A percentile compares a stretch with the other conserved stretches of the same genome.
These are phyloP conservation scores for Sclerotinia nivalis DNA, from an alignment of 2,329 filamentous ascomycete species.

Conservation along the genomic window DNA sequence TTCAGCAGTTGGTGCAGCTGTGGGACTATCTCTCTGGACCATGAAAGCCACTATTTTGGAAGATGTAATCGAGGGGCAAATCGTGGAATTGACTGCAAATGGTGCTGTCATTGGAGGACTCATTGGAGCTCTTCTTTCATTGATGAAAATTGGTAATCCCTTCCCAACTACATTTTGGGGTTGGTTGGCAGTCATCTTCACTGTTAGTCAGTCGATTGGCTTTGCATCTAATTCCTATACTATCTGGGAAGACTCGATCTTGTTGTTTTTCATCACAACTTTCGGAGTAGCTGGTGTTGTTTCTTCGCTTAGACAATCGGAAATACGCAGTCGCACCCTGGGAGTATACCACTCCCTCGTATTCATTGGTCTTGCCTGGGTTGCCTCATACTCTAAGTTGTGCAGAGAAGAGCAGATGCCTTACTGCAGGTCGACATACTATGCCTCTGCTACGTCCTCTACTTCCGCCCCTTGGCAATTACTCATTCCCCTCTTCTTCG, in stretches of 20 bases:
- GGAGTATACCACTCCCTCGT: slow-evolving; percentile 82
- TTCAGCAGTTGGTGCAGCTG: slow-evolving; percentile 33
- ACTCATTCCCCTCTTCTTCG: slow-evolving; percentile 72
- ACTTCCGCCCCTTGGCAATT: slow-evolving; percentile 93
- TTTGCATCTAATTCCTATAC: slow-evolving; percentile 98
- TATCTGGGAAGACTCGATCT: slow-evolving; percentile 96
- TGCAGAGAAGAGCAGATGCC: slow-evolving; percentile 99
- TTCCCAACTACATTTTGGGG: slow-evolving; percentile 81
- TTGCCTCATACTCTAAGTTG: slow-evolving; percentile 85
- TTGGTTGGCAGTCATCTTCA: slow-evolving; percentile 80
- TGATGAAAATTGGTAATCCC: slow-evolving; percentile 48
- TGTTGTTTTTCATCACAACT: slow-evolving; percentile 86
- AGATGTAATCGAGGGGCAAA: slow-evolving; percentile 24
- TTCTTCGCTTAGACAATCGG: slow-evolving; percentile 72
- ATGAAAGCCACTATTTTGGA: slow-evolving; percentile 18
- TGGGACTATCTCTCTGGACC: slow-evolving; percentile 33
- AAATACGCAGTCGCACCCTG: slow-evolving; percentile 66
- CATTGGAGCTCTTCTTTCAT: slow-evolving; percentile 45
- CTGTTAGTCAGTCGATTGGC: slow-evolving; percentile 82
- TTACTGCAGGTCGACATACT: slow-evolving; percentile 92
- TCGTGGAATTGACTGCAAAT: slow-evolving; percentile 33
- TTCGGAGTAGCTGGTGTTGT: slow-evolving; percentile 77
- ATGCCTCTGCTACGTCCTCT: slow-evolving; percentile 85
- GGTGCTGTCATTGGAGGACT: slow-evolving; percentile 35
- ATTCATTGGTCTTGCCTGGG: slow-evolving; percentile 75